Percentiles rank a stretch among this genome's conserved stretches.
Conservation (phyloP, 75 land plant genomes). For the Pinus albicaulis region DNA sequence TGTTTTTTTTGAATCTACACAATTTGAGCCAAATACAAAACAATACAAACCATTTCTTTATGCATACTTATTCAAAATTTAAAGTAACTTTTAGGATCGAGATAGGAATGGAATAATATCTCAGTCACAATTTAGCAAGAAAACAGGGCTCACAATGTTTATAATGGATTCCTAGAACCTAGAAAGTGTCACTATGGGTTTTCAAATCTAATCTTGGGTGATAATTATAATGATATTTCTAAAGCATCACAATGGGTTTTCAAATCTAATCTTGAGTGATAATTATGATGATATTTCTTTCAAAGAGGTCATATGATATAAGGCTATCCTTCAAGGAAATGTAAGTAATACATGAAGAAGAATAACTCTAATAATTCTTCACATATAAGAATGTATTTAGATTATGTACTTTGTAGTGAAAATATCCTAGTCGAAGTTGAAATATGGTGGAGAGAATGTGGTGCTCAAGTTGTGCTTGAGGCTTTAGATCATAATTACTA, state of each 20-base stretch:
- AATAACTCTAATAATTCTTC: slow-evolving; percentile 17
- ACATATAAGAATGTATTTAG: slow-evolving; percentile 13
- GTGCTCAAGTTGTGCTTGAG: slow-evolving; percentile 50
- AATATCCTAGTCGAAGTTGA: slow-evolving; percentile 35
- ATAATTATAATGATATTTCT: too few species aligned
- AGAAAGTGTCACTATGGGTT: slow-evolving; percentile 49
- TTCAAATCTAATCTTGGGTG: slow-evolving; percentile 36
- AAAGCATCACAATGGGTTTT: too few species aligned
- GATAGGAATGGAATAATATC: not conserved
- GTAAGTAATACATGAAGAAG: slow-evolving; percentile 28
- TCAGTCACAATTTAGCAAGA: slow-evolving; percentile 30
- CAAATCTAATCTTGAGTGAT: slow-evolving; percentile 20
- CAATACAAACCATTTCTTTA: not conserved
- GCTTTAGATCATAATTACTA: slow-evolving; percentile 53
- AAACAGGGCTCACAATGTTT: slow-evolving; percentile 17
- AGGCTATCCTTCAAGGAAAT: slow-evolving; percentile 35
- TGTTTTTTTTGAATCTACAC: not conserved
- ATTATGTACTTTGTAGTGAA: slow-evolving; percentile 44
- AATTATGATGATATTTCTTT: slow-evolving; percentile 23
- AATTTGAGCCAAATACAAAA: not conserved
- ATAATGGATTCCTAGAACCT: slow-evolving; percentile 27
- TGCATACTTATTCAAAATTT: not conserved
- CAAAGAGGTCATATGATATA: slow-evolving; percentile 25
- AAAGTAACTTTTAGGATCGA: not conserved
- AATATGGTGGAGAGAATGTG: slow-evolving; percentile 61